Evolutionary conservation across 495 filamentous ascomycete genomes (phyloP), one percentile per base, ranked within the genome.

Genomic region (Annulohypoxylon stygium): DNA sequence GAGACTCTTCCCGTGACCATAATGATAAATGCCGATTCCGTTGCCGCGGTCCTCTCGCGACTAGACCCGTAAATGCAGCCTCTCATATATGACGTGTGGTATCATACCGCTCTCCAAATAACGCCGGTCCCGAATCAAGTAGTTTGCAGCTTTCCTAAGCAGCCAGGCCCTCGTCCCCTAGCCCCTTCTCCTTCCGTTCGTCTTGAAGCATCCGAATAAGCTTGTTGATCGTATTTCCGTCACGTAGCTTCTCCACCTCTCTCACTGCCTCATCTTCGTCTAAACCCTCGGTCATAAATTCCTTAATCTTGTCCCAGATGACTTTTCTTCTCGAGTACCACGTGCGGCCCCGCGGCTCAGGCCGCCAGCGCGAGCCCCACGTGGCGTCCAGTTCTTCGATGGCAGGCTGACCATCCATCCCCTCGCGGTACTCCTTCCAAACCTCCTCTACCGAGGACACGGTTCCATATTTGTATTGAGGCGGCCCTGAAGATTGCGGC

Each of bases 241-340:
- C 78, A 8, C 78, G 78, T 39, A 80, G 54, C 23, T 71, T 73
- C 63, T 80, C 78, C 3, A 80, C 76, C 45, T 80, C 78, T 41
- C 43, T 68, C 23, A 80, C 76, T 14, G 78, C 75, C 2, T 73
- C 73, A 4, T 78, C 72, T 63, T 80, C 78, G 16, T 73, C 77
- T 59, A 80, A 64, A 9, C 78, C 78, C 58, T 80, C 78, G 11
- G 58, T 54, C 59, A 78, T 78, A 20, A 67, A 74, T 33, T 80
- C 78, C 43, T 75, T 78, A 9, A 80, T 75, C 61, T 80, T 80
- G 20, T 80, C 78, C 78, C 78, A 80, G 23, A 80, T 78, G 47
- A 80, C 77, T 66, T 80, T 80, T 45, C 78, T 69, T 26, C 78
- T 75, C 10, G 76, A 78, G 51, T 80, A 80, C 78, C 78, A 80